Base-by-base conservation (phyloP, 2,329 filamentous ascomycete genomes). In the Penicillium sp. region DNA sequence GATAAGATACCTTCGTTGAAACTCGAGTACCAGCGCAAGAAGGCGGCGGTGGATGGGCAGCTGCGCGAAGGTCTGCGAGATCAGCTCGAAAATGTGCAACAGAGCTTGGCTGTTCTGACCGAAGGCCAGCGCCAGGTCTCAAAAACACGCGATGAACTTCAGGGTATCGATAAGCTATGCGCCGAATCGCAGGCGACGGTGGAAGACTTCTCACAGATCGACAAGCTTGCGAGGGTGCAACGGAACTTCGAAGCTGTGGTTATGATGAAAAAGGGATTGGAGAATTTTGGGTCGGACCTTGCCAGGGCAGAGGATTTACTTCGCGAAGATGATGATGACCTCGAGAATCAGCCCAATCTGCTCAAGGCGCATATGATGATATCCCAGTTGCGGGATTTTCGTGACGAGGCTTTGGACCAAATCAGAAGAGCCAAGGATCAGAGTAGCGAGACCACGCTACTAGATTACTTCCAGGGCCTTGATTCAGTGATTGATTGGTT, bases 171-270 rank as follows among this genome's bases (percentile, higher is more conserved):
- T 78, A 91, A 90, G 76, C 84, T 99, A 62, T 99, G 94, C 77
- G 91, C 92, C 61, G 95, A 99, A 75, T 92, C 92, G 55, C 93
- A 97, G 78, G 91, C 90, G 71, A 97, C 97, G 85, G 96, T 99
- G 68, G 87, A 89, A 68, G 94, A 99, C 78, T 97, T 99, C 74
- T 93, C 93, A 55, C 90, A 96, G 74, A 94, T 95, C 63, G 76
- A 78, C 55, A 71, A 74, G 52, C 62, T 78, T 47, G 76, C 76
- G 6, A 68, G 73, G 60, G 72, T 78, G 33, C 94, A 99, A 75
- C 85, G 93, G 62, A 97, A 99, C 76, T 99, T 99, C 70, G 90
- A 89, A 66, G 90, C 91, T 47, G 92, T 96, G 59, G 88, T 97
- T 77, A 85, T 88, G 65, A 97, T 99, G 91, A 91, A 93, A 70